Percentiles rank a stretch among this genome's conserved stretches.
Conservation (phyloP, 805 yeast genomes). For the Starmerella powellii region DNA sequence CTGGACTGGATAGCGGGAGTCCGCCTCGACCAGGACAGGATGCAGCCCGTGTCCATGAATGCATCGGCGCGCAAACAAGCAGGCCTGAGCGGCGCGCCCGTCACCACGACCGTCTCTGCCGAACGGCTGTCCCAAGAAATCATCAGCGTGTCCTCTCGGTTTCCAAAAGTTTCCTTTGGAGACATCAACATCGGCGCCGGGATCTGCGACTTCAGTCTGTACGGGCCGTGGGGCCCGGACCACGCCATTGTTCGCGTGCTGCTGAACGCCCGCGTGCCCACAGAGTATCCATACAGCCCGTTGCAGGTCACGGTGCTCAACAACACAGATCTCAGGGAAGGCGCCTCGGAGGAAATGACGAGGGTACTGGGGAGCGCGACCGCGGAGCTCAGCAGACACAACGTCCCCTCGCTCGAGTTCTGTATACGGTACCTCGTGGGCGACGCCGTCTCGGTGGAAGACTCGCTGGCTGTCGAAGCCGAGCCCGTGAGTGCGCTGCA, state of each 20-base stretch:
- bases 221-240: conserved; percentile 61
- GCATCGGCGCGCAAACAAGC: too few relatives aligned
- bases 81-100: too few relatives aligned
- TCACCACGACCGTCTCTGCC: conserved; percentile 23
- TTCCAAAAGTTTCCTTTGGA: conserved; percentile 78
- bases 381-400: conserved; percentile 41
- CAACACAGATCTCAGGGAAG: conserved; percentile 13
- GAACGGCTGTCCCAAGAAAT: conserved; percentile 71
- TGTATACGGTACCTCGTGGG: conserved; percentile 70
- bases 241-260: conserved; percentile 51
- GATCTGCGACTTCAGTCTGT: conserved; percentile 56
- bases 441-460: conserved; percentile 28
- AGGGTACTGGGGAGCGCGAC: conserved; percentile 45
- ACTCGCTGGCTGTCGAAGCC: conserved; percentile 13
- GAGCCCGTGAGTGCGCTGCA: conserved; percentile 23
- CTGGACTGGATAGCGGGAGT: conserved; percentile 91
- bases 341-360: conserved; percentile 41
- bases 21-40: not conserved
- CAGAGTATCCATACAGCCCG: conserved; percentile 51
- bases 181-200: conserved; percentile 83
- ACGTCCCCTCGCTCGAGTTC: conserved; percentile 66
- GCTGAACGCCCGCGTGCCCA: conserved; percentile 58
- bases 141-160: conserved; percentile 72
- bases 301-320: conserved; percentile 36
- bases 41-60: not conserved